phyloP scores from a whole-genome alignment of 192 early-diverging fungal species.

The Jimgerdemannia lactiflua region DNA sequence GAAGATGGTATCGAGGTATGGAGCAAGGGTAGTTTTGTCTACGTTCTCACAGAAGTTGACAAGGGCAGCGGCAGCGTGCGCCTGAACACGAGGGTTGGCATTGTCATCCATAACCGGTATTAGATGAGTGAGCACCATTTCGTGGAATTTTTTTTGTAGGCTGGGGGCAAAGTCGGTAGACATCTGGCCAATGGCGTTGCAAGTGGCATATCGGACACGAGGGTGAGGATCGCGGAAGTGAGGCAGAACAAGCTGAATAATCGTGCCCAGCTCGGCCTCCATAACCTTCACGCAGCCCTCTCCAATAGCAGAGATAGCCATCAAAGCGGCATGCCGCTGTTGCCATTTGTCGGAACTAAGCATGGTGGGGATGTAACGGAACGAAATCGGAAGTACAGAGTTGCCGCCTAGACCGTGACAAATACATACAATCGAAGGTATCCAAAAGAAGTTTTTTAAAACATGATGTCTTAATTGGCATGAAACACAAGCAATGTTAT shows the following conservation, averaged over 20 bases:
- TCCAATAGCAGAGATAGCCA: constrained; percentile 94
- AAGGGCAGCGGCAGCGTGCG: constrained; percentile 93
- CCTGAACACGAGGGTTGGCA: constrained; percentile 82
- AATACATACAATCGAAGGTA: not conserved
- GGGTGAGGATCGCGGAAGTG: constrained; percentile 87
- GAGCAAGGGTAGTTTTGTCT: constrained; percentile 77
- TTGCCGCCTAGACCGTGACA: constrained; percentile 65
- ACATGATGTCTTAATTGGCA: not conserved
- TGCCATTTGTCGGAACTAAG: constrained; percentile 83
- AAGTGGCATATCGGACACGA: constrained; percentile 94
- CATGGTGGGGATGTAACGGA: constrained; percentile 87
- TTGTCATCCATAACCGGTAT: constrained; percentile 87
- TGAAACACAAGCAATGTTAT: not conserved
- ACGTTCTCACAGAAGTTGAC: constrained; percentile 97
- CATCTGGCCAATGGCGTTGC: constrained; percentile 97
- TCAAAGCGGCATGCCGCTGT: constrained; percentile 87
- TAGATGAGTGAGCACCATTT: constrained; percentile 68
- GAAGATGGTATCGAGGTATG: constrained; percentile 90
- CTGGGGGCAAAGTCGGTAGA: constrained; percentile 90
- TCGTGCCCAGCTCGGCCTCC: constrained; percentile 82
- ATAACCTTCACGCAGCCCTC: constrained; percentile 97
- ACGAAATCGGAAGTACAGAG: constrained; percentile 83
- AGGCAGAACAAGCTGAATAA: constrained; percentile 80
- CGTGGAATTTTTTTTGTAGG: constrained; percentile 73
- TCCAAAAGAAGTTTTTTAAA: not conserved